A percentile compares a stretch with the other conserved stretches of the same genome.
These are phyloP conservation scores for Glutinoglossum americanum DNA, from an alignment of 495 filamentous ascomycete species.

Conservation along the genomic window DNA sequence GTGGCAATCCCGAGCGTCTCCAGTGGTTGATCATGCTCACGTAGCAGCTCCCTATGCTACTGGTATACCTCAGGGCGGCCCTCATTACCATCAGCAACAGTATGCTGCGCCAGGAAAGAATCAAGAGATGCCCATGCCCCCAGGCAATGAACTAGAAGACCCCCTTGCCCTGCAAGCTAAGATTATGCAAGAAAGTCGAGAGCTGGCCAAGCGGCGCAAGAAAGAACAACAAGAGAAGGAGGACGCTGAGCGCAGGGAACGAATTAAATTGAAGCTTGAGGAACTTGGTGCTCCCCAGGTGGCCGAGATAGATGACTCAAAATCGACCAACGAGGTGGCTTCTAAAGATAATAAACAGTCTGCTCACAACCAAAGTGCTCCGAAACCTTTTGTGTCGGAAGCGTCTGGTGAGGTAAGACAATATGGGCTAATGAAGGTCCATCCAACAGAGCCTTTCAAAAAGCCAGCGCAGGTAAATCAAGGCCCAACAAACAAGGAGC, in stretches of 20 bases:
- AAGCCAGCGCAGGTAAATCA: constrained; percentile 17
- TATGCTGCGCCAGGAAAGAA: constrained; percentile 10
- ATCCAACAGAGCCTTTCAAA: constrained; percentile 22
- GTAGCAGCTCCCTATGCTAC: constrained; percentile 12
- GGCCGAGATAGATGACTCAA: constrained; percentile 14
- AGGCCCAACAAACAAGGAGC: constrained; percentile 19
- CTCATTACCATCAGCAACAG: constrained; percentile 7
- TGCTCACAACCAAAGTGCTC: constrained; percentile 10
- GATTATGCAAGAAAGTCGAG: constrained; percentile 64
- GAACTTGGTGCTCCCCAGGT: constrained; percentile 36
- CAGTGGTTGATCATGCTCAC: constrained; percentile 24
- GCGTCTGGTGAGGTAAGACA: constrained; percentile 30
- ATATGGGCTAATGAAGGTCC: constrained; percentile 38
- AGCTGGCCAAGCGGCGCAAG: constrained; percentile 55
- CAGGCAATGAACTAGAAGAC: constrained; percentile 11
- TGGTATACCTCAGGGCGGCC: constrained; percentile 5
- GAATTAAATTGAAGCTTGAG: constrained; percentile 67
- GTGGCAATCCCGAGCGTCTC: constrained; percentile 30
- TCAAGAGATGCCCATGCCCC: constrained; percentile 7
- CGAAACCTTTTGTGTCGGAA: constrained; percentile 31
- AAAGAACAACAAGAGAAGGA: constrained; percentile 63
- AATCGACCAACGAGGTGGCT: constrained; percentile 8
- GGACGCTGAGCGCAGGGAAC: constrained; percentile 57
- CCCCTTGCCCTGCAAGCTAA: constrained; percentile 45
- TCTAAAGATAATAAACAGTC: constrained; percentile 1